Evolutionary conservation across 106 monocot species (phyloP), one percentile per base, ranked within the genome.

Genomic region (Iris macrosiphon): DNA sequence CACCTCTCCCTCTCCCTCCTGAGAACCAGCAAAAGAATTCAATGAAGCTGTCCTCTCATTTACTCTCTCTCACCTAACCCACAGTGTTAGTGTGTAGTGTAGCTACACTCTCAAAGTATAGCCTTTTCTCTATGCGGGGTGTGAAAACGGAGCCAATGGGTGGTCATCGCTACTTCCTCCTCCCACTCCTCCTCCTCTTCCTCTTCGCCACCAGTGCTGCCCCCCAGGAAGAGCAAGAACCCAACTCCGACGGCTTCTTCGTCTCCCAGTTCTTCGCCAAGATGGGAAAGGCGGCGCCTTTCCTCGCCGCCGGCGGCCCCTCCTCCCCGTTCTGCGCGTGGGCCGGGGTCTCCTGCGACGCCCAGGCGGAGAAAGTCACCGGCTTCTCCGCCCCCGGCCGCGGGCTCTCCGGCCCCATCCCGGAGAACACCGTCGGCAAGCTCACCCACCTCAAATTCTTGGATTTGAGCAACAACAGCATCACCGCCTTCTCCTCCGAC

Each of bases 381-480:
- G 13, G 49, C 27, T 61, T 88, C 15, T 27, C 13, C 20, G 80
- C 73, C 45, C 63, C 75, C 23, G 81, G 78, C 42, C 22, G 78
- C n/a, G 75, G 81, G 4, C 70, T 94, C 45, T 65, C 68, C 3
- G 93, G 88, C 18, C 52, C 74, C 15, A 81, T 89, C 19, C 90
- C 90, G 1, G 72, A 84, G 16, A 76, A 75, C 78, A 94, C 93
- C 58, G 62, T 94, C 55, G 88, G 81, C 6, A 94, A 88, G 81
- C 81, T 94, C 31, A 70, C 32, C 30, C 53, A 45, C 51, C 84
- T 93, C 3, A 49, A 68, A 61, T 10, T 12, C 18, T 41, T 93
- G 49, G 92, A 93, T 70, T 83, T 93, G 26, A 83, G 92, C 69
- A 37, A 48, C 55, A 93, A 87, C 47, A 27, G 27, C 58, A 80